Percentiles rank a stretch among this genome's conserved stretches.
Conservation (phyloP, 1,284 basidiomycete genomes). For the Volvariella volvacea region DNA sequence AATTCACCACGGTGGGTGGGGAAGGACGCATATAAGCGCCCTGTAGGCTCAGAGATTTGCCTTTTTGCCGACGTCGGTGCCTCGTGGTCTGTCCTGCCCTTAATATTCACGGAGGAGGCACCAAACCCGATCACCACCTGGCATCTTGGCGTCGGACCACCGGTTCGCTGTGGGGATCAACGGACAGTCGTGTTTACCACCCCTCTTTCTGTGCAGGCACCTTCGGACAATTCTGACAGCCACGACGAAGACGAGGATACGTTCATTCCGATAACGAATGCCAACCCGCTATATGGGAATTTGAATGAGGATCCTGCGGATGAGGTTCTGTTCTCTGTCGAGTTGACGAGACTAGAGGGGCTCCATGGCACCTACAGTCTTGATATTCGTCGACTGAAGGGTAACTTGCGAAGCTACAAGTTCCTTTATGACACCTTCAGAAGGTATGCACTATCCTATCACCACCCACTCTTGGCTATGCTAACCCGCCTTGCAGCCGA, state of each 20-base stretch:
- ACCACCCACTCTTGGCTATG: not conserved
- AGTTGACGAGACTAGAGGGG: slow-evolving; percentile 80
- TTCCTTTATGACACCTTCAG: slow-evolving; percentile 83
- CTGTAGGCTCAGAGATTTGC: no score
- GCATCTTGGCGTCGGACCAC: no score
- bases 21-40: no score
- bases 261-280: not conserved
- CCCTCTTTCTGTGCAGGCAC: not conserved
- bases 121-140: no score
- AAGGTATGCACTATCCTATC: slow-evolving; percentile 49
- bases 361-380: slow-evolving; percentile 81
- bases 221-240: not conserved
- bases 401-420: slow-evolving; percentile 84
- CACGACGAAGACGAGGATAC: not conserved
- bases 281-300: not conserved
- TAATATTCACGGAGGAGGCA: no score
- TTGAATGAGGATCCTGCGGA: slow-evolving; percentile 71
- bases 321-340: slow-evolving; percentile 88
- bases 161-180: no score
- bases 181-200: no score
- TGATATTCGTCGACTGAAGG: slow-evolving; percentile 85
- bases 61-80: no score
- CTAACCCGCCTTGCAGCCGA: slow-evolving; percentile 1
- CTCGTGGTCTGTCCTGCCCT: no score
- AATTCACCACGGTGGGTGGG: no score